Evolutionary conservation across 306 rosid genomes (phyloP).

Genomic region (Clitoria ternatea): DNA sequence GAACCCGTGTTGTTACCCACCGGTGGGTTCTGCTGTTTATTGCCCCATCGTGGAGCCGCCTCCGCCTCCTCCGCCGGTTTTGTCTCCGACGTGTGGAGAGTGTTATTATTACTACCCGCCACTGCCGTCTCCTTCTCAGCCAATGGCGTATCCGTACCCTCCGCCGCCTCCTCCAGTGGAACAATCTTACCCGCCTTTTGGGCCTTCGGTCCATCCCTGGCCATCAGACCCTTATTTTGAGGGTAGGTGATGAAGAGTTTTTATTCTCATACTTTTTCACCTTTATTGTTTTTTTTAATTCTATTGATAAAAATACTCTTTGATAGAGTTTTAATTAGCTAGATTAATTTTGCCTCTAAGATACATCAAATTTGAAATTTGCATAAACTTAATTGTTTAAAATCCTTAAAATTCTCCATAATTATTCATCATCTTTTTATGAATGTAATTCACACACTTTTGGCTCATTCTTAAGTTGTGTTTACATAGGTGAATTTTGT

Average conservation of each 20-base stretch:
- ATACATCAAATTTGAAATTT: too few species aligned
- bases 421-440: too few species aligned
- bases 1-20: conserved; percentile 16
- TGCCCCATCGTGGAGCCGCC: background rate
- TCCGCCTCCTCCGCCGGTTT: background rate
- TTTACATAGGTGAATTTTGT: too few species aligned
- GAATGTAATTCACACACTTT: too few species aligned
- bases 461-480: too few species aligned
- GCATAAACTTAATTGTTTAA: too few species aligned
- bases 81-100: background rate
- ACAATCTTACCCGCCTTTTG: conserved; percentile 2
- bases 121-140: background rate
- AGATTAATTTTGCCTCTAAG: too few species aligned
- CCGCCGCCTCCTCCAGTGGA: conserved; percentile 17
- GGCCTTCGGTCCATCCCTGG: conserved; percentile 27
- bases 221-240: conserved; percentile 15
- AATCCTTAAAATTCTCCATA: too few species aligned
- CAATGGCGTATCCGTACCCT: conserved; percentile 6
- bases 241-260: conserved; percentile 19
- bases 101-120: background rate
- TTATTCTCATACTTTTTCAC: too few species aligned
- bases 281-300: too few species aligned
- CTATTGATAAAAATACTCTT: too few species aligned
- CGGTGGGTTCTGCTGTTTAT: background rate
- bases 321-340: too few species aligned